Conservation (phyloP, 352 stramenopile species). For the Globisporangium spiculum region DNA sequence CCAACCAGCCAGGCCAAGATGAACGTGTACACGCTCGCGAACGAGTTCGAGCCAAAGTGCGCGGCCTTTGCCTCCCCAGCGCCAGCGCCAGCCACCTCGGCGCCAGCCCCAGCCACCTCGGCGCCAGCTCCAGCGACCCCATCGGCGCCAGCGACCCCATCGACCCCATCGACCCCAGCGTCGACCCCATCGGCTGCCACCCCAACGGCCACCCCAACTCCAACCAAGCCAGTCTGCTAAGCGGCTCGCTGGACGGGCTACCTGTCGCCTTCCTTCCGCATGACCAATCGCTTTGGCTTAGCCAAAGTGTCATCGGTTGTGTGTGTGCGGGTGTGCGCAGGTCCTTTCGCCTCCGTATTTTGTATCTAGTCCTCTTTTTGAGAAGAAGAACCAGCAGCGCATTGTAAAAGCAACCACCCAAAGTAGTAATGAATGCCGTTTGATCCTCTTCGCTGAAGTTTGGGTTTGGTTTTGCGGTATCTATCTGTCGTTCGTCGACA, state of each 20-base stretch:
- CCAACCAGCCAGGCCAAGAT: constrained; percentile 34
- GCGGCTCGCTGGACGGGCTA: constrained; percentile 8
- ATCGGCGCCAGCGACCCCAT: not conserved
- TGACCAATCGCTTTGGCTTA: not conserved
- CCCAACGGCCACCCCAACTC: not conserved
- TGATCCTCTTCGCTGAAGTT: not conserved
- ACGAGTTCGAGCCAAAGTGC: constrained; percentile 51
- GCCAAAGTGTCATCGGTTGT: not conserved
- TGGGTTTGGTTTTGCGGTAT: not conserved
- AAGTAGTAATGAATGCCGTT: not conserved
- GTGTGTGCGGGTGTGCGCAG: not conserved
- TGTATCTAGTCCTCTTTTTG: constrained; percentile 1
- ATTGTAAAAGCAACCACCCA: not conserved
- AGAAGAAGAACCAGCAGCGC: not conserved
- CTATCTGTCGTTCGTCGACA: not conserved
- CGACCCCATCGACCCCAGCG: not conserved
- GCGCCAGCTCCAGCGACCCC: not conserved
- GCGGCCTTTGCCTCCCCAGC: constrained; percentile 13
- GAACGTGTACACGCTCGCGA: constrained; percentile 37
- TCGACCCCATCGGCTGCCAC: not conserved
- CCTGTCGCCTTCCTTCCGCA: not conserved
- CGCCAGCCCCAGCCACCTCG: not conserved
- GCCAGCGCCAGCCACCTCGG: not conserved
- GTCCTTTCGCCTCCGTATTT: not conserved
- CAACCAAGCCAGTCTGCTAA: constrained; percentile 10